Evolutionary conservation across 208 protist genomes (phyloP).

Genomic region (Crithidia fasciculata): DNA sequence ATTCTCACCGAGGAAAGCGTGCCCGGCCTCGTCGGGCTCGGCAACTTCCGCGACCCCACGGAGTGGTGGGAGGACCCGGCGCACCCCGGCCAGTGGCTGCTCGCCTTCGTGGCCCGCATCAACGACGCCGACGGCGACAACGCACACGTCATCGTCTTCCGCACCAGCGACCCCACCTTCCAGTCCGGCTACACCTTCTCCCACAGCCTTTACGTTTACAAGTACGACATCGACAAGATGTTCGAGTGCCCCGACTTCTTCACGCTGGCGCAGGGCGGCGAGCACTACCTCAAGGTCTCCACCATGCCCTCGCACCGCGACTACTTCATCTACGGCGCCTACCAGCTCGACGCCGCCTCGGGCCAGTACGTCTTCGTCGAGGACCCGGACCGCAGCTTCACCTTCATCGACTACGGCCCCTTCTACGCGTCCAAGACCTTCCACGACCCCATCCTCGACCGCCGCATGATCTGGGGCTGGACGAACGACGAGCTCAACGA

Average conservation of each 20-base stretch:
- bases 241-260: constrained; percentile 66
- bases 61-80: constrained; percentile 54
- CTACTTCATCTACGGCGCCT: constrained; percentile 49
- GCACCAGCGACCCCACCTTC: constrained; percentile 48
- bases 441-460: constrained; percentile 55
- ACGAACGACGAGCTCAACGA: constrained; percentile 46
- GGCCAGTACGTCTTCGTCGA: constrained; percentile 44
- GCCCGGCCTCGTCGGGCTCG: constrained; percentile 36
- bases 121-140: constrained; percentile 41
- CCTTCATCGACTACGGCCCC: constrained; percentile 54
- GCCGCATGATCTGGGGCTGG: constrained; percentile 58
- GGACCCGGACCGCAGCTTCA: constrained; percentile 36
- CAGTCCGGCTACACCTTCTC: constrained; percentile 53
- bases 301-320: constrained; percentile 50
- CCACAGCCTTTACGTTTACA: constrained; percentile 47
- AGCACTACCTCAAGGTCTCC: constrained; percentile 57
- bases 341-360: constrained; percentile 9
- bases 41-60: constrained; percentile 61
- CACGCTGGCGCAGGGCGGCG: constrained; percentile 26
- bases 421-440: constrained; percentile 59
- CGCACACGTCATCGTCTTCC: constrained; percentile 50
- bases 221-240: constrained; percentile 41
- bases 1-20: constrained; percentile 43
- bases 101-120: constrained; percentile 51
- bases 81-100: constrained; percentile 43